Evolutionary conservation across 1,139 yeast species (phyloP).

Genomic region (Hyphopichia fennica): DNA sequence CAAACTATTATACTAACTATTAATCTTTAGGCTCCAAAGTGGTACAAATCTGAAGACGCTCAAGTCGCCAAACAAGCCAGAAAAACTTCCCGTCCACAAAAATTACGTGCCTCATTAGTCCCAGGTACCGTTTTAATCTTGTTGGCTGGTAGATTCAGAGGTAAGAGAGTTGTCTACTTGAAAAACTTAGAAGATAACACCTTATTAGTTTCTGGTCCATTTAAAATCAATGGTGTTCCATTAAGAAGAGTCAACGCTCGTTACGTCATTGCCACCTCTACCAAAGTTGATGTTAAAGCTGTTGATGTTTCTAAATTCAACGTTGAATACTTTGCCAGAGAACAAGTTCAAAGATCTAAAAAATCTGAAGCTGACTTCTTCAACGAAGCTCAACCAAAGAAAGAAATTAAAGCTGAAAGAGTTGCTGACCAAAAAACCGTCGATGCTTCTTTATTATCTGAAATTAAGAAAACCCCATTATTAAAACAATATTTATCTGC

Average conservation of each 20-base stretch:
- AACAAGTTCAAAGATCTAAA: constrained; percentile 73
- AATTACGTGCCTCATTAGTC: constrained; percentile 93
- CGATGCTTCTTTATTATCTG: constrained; percentile 90
- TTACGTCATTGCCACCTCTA: constrained; percentile 98
- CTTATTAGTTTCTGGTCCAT: constrained; percentile 97
- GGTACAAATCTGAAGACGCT: constrained; percentile 95
- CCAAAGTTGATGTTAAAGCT: constrained; percentile 76
- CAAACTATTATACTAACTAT: background rate
- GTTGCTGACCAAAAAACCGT: constrained; percentile 97
- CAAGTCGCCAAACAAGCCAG: constrained; percentile 84
- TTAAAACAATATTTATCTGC: constrained; percentile 97
- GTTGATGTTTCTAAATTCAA: constrained; percentile 91
- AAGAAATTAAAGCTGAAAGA: constrained; percentile 91
- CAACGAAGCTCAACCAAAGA: constrained; percentile 83
- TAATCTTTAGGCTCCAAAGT: constrained; percentile 72
- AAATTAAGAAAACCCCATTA: constrained; percentile 97
- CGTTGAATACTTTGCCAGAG: constrained; percentile 97
- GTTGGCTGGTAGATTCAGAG: constrained; percentile 99
- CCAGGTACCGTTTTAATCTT: constrained; percentile 99
- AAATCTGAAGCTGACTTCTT: constrained; percentile 96
- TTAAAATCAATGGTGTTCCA: constrained; percentile 99
- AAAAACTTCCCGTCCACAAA: constrained; percentile 93
- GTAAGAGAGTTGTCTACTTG: constrained; percentile 99
- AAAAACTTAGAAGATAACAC: constrained; percentile 99
- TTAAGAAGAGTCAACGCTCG: constrained; percentile 99